Percentiles rank a stretch among this genome's conserved stretches.
Conservation (phyloP, 345 rosid genomes). For the Erysimum cheiranthoides region DNA sequence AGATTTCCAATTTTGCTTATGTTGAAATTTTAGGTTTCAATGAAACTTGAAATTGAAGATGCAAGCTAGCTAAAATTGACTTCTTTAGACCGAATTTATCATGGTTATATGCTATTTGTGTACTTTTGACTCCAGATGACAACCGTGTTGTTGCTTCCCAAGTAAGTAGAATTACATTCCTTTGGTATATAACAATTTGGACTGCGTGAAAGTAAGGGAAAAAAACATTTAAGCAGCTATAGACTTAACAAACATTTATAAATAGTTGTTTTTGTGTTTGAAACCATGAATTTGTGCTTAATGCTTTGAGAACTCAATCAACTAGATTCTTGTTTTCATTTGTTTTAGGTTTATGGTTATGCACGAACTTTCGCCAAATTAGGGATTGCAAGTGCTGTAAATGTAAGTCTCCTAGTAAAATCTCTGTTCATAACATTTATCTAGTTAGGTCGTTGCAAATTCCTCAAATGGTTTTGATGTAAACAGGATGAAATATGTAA, state of each 20-base stretch:
- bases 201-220: neutral
- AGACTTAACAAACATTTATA: conserved; percentile 1
- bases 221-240: neutral
- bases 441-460: conserved; percentile 4
- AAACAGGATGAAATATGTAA: conserved; percentile 83
- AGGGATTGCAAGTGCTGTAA: conserved; percentile 86
- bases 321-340: conserved; percentile 35
- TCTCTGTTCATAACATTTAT: conserved; percentile 25
- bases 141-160: conserved; percentile 94
- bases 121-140: conserved; percentile 85
- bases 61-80: too few species aligned
- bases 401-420: conserved; percentile 57
- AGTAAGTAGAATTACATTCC: conserved; percentile 54
- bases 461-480: conserved; percentile 4
- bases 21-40: too few species aligned
- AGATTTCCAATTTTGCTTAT: too few species aligned
- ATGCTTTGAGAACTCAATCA: conserved; percentile 14
- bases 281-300: neutral
- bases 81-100: too few species aligned
- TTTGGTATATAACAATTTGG: neutral
- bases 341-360: conserved; percentile 83
- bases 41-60: too few species aligned
- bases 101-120: conserved; percentile 51
- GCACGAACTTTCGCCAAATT: conserved; percentile 85
- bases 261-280: neutral